Percentiles rank a stretch among this genome's conserved stretches.
Conservation (phyloP, 179 eudicot genomes). For the Beta lomatogona region DNA sequence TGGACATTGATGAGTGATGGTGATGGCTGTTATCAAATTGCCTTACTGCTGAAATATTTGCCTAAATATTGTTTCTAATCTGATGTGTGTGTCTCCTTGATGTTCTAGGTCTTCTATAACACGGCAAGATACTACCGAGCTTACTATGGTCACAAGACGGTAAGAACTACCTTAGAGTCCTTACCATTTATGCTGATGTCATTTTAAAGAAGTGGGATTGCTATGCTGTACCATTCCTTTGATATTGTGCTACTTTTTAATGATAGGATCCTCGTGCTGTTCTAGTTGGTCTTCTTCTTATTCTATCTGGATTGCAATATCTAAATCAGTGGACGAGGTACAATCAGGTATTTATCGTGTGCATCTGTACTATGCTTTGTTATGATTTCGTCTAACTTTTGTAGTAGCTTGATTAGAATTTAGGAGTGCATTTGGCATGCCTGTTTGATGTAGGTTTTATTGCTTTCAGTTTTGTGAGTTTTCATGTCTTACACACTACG, state of each 20-base stretch:
- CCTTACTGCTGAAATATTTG: background rate
- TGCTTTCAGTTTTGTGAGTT: background rate
- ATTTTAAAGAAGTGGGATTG: background rate
- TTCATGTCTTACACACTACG: background rate
- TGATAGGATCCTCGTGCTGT: constrained; percentile 97
- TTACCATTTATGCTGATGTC: background rate
- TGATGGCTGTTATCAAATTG: background rate
- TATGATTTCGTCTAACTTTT: background rate
- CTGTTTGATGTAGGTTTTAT: background rate
- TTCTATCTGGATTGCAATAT: constrained; percentile 90
- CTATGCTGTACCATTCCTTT: background rate
- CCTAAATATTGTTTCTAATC: background rate
- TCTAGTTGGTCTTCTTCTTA: constrained; percentile 83
- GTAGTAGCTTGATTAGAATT: background rate
- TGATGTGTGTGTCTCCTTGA: background rate
- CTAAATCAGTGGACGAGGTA: constrained; percentile 97
- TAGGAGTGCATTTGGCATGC: background rate
- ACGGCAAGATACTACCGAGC: constrained; percentile 92
- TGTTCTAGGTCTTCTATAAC: constrained; percentile 77
- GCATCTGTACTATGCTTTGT: no score
- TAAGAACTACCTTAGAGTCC: constrained; percentile 38
- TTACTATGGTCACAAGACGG: constrained; percentile 93
- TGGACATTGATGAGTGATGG: background rate
- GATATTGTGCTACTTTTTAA: constrained; percentile 25
- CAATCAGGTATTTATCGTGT: constrained; percentile 66